These are phyloP conservation scores for Ricinus communis DNA, from an alignment of 345 rosid species.

Conservation along the genomic window DNA sequence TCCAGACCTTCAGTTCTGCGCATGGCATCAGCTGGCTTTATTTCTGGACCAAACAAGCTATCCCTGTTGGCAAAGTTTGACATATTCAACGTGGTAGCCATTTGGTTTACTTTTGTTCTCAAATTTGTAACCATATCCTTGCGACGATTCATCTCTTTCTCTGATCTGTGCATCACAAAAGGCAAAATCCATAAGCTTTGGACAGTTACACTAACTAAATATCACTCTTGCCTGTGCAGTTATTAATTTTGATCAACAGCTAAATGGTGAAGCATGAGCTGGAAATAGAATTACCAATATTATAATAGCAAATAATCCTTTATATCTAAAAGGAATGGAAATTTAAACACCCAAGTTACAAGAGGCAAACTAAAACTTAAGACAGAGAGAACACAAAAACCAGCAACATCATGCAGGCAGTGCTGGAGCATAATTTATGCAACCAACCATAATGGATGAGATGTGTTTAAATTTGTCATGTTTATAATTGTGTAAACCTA, in stretches of 20 bases:
- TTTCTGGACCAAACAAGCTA: constrained; percentile 79
- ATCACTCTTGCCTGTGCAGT: not conserved
- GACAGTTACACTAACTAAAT: not conserved
- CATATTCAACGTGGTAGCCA: constrained; percentile 85
- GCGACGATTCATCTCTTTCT: constrained; percentile 94
- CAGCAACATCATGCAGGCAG: not conserved
- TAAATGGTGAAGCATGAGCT: not conserved
- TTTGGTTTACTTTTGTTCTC: constrained; percentile 73
- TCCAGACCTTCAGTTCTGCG: constrained; percentile 64
- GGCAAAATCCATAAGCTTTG: not conserved
- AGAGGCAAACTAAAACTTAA: not conserved
- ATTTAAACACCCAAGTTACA: not conserved
- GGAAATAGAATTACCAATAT: not conserved
- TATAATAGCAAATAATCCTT: not conserved
- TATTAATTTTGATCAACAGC: not conserved
- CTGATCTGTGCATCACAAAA: constrained; percentile 53
- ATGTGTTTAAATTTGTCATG: not conserved
- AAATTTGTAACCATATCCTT: constrained; percentile 78
- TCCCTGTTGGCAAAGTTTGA: constrained; percentile 77
- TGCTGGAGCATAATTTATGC: not conserved
- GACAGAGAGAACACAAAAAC: not conserved
- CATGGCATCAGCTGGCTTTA: constrained; percentile 58
- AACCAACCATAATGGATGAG: not conserved
- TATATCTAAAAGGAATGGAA: not conserved
- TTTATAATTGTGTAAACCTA: not conserved